Conservation (phyloP, 257 asterid genomes). For the Knoxia roxburghii region DNA sequence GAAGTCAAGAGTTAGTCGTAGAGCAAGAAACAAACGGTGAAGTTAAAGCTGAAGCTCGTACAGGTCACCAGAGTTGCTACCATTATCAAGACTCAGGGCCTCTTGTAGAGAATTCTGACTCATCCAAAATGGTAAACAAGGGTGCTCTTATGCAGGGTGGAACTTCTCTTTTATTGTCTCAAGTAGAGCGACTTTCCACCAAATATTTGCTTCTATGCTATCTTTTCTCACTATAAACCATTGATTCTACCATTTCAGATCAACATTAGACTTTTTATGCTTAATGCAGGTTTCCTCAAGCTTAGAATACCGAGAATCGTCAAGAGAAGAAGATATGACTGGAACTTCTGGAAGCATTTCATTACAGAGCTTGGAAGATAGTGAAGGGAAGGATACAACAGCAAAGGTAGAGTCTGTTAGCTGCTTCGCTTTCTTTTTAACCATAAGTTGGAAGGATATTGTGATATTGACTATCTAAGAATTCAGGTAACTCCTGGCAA, state of each 20-base stretch:
- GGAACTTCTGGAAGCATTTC: slow-evolving; percentile 17
- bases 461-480: slow-evolving; percentile 11
- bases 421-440: neutral
- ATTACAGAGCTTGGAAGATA: slow-evolving; percentile 19
- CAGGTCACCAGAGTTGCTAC: slow-evolving; percentile 14
- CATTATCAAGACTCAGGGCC: slow-evolving; percentile 18
- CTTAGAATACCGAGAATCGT: slow-evolving; percentile 18
- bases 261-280: neutral
- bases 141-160: slow-evolving; percentile 24
- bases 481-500: slow-evolving; percentile 25
- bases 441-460: neutral
- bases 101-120: slow-evolving; percentile 18
- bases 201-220: slow-evolving; percentile 8
- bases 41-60: slow-evolving; percentile 12
- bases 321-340: slow-evolving; percentile 16
- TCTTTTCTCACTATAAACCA: neutral
- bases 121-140: slow-evolving; percentile 16
- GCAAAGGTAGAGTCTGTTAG: slow-evolving; percentile 12
- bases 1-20: slow-evolving; percentile 22
- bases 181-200: slow-evolving; percentile 4
- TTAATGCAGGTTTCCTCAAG: slow-evolving; percentile 18
- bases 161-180: slow-evolving; percentile 15
- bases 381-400: slow-evolving; percentile 9
- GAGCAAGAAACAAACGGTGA: slow-evolving; percentile 14
- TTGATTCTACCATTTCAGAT: neutral